Evolutionary conservation across 2,329 filamentous ascomycete species (phyloP).

Genomic region (Zalaria obscura): DNA sequence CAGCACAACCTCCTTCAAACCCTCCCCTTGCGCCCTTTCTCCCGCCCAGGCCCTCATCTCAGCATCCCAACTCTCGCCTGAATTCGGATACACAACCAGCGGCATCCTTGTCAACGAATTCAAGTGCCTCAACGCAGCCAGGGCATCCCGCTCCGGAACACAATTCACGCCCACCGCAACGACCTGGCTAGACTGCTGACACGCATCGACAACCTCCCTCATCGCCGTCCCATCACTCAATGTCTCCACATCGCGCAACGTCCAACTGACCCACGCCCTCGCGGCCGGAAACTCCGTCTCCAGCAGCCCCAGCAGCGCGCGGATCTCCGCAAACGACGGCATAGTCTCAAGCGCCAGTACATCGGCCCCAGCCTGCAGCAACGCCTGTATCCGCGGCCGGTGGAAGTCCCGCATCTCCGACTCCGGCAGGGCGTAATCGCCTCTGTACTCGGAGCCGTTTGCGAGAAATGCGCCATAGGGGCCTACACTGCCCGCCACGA

Average conservation of each 20-base stretch:
- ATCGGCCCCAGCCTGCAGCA: constrained; percentile 27
- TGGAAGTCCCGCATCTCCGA: constrained; percentile 27
- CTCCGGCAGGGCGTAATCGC: constrained; percentile 21
- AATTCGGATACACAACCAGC: constrained; percentile 30
- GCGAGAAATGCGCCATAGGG: constrained; percentile 34
- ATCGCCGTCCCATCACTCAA: constrained; percentile 29
- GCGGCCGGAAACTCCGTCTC: constrained; percentile 20
- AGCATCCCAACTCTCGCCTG: constrained; percentile 32
- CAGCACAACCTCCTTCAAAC: constrained; percentile 15
- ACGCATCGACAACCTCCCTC: constrained; percentile 15
- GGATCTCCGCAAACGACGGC: constrained; percentile 24
- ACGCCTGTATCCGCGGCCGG: constrained; percentile 24
- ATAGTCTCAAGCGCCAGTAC: constrained; percentile 32
- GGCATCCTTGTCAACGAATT: constrained; percentile 17
- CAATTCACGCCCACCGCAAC: constrained; percentile 33
- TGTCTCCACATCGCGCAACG: constrained; percentile 19
- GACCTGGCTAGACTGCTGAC: constrained; percentile 18
- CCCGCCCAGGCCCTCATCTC: constrained; percentile 20
- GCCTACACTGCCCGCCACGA: constrained; percentile 32
- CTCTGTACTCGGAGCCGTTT: constrained; percentile 32
- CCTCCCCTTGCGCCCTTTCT: constrained; percentile 7
- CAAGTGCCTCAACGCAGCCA: constrained; percentile 19
- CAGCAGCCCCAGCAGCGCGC: constrained; percentile 25
- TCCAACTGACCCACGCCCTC: constrained; percentile 28
- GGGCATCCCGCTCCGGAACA: constrained; percentile 20